phyloP scores from a whole-genome alignment of 495 filamentous ascomycete species.

The Niebla homalea region DNA sequence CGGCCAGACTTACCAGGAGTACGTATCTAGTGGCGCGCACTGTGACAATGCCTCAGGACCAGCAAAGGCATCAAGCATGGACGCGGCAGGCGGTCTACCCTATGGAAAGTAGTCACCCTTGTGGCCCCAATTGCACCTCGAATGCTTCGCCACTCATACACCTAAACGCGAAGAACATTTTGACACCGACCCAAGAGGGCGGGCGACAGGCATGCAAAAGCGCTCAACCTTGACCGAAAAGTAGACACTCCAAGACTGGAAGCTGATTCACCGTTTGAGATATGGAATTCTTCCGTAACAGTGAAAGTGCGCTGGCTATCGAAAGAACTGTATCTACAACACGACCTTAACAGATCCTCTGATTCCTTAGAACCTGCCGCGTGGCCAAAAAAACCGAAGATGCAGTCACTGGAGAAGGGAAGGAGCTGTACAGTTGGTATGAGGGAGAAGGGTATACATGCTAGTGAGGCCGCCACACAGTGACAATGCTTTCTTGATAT shows the following conservation, averaged over 20 bases:
- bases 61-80: constrained; percentile 10
- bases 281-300: too few species aligned
- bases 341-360: too few species aligned
- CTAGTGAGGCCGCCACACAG: too few species aligned
- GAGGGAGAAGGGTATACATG: constrained; percentile 9
- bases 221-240: too few species aligned
- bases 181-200: background rate
- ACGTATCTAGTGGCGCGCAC: constrained; percentile 17
- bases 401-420: constrained; percentile 5
- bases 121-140: background rate
- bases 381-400: constrained; percentile 4
- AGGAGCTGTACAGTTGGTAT: constrained; percentile 6
- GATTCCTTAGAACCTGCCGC: background rate
- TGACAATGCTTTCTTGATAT: background rate
- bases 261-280: too few species aligned
- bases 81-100: constrained; percentile 20
- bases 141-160: background rate
- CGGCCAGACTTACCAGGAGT: constrained; percentile 19
- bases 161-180: background rate
- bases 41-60: constrained; percentile 13
- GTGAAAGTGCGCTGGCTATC: too few species aligned
- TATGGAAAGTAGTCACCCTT: constrained; percentile 10
- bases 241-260: too few species aligned
- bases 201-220: background rate
- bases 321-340: too few species aligned